Evolutionary conservation across 1,284 basidiomycete genomes (phyloP).

Genomic region (Naganishia sp.): DNA sequence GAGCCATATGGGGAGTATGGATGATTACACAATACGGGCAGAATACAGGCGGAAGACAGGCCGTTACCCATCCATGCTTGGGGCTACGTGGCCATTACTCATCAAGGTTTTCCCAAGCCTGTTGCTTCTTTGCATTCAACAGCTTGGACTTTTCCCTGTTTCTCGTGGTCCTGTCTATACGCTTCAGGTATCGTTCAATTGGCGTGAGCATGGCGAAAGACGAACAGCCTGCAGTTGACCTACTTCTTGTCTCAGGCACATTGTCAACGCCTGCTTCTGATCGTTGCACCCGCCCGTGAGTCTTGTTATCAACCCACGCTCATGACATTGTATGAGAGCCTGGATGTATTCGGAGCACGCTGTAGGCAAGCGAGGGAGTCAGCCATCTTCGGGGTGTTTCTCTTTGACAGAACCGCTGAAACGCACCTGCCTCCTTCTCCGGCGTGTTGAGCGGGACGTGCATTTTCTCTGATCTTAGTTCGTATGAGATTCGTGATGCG

Average conservation of each 20-base stretch:
- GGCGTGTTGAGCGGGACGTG: slow-evolving; percentile 49
- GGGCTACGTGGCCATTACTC: slow-evolving; percentile 33
- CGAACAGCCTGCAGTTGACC: slow-evolving; percentile 37
- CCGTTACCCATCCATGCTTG: no score
- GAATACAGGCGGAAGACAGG: neutral
- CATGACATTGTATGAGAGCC: slow-evolving; percentile 51
- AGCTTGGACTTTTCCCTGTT: slow-evolving; percentile 70
- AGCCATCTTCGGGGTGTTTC: slow-evolving; percentile 3
- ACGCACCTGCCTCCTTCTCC: slow-evolving; percentile 48
- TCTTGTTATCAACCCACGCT: slow-evolving; percentile 39
- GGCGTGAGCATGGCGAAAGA: no score
- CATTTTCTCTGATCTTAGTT: slow-evolving; percentile 35
- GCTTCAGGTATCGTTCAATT: slow-evolving; percentile 54
- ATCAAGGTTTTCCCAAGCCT: slow-evolving; percentile 46
- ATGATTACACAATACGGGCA: neutral
- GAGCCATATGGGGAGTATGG: neutral
- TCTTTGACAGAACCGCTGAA: neutral
- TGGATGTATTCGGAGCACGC: slow-evolving; percentile 50
- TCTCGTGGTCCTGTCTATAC: slow-evolving; percentile 65
- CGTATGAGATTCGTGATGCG: no score
- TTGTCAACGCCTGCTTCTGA: slow-evolving; percentile 68
- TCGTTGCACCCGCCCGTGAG: slow-evolving; percentile 62
- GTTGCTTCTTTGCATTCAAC: slow-evolving; percentile 53
- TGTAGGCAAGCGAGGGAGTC: slow-evolving; percentile 25
- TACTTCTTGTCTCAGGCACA: slow-evolving; percentile 76